Percentiles rank a stretch among this genome's conserved stretches.
Evolutionary conservation across 257 asterid genomes (phyloP).

Genomic region (Paraleonurus japonicus): DNA sequence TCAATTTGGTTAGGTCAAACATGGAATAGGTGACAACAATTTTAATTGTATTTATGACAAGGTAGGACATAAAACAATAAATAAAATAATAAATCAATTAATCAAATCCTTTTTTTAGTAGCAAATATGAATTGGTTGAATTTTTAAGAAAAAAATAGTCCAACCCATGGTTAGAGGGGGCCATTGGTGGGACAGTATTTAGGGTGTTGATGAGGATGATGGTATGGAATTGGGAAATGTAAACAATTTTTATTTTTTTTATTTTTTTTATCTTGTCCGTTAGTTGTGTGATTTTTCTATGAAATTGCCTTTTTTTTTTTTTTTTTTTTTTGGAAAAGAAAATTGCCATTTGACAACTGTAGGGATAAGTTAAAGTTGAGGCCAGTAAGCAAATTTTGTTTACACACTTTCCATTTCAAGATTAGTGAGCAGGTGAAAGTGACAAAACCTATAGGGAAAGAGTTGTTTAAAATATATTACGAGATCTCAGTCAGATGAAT

Average conservation of each 20-base stretch:
- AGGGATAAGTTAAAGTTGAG: constrained; percentile 15
- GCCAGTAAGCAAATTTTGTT: constrained; percentile 22
- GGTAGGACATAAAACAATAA: neutral
- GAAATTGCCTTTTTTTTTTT: too few relatives aligned
- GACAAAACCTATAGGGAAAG: neutral
- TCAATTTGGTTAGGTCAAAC: neutral
- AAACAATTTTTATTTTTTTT: constrained; percentile 11
- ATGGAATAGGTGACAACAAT: neutral
- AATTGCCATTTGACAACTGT: constrained; percentile 22
- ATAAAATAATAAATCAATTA: neutral
- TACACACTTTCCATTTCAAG: neutral
- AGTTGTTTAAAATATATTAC: neutral
- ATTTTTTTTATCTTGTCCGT: constrained; percentile 27
- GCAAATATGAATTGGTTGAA: neutral
- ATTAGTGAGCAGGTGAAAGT: neutral
- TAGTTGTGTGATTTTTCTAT: constrained; percentile 18
- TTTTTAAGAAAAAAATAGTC: neutral
- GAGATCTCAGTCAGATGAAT: neutral
- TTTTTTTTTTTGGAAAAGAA: too few relatives aligned
- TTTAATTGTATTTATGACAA: neutral
- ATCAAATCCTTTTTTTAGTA: neutral
- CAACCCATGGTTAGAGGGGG: neutral
- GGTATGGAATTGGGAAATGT: constrained; percentile 20
- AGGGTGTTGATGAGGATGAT: constrained; percentile 15
- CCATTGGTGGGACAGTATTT: constrained; percentile 14